Evolutionary conservation across 176 grass and related monocot species (phyloP).

Genomic region (Ensete glaucum): DNA sequence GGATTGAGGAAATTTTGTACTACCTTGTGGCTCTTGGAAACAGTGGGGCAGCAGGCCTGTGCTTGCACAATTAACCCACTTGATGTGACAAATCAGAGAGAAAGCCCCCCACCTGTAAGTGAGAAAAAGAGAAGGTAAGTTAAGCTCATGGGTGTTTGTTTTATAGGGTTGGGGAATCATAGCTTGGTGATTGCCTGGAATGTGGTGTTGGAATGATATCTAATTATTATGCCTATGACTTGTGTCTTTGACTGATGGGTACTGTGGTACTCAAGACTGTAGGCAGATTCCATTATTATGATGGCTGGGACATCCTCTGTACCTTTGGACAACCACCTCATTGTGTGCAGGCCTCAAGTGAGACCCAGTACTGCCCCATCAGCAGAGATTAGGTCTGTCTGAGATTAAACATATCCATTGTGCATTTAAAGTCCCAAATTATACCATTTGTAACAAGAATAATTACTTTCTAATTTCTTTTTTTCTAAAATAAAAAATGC

Average conservation of each 20-base stretch:
- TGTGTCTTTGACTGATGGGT: neutral
- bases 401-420: no score
- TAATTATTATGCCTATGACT: neutral
- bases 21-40: neutral
- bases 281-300: neutral
- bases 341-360: neutral
- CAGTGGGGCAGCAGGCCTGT: neutral
- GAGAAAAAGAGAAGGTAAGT: neutral
- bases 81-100: constrained; percentile 1
- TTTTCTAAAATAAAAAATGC: no score
- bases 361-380: neutral
- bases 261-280: neutral
- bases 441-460: no score
- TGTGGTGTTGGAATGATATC: no score
- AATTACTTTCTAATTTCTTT: no score
- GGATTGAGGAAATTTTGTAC: neutral
- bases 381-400: neutral
- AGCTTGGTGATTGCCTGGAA: neutral
- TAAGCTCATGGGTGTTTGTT: neutral
- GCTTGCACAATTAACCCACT: constrained; percentile 4
- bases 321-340: neutral
- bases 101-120: neutral
- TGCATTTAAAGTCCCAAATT: no score
- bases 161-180: neutral
- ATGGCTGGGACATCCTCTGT: neutral